Evolutionary conservation across 2,329 filamentous ascomycete species (phyloP), one percentile per base, ranked within the genome.

Genomic region (Ceratocystis diversiconidia): DNA sequence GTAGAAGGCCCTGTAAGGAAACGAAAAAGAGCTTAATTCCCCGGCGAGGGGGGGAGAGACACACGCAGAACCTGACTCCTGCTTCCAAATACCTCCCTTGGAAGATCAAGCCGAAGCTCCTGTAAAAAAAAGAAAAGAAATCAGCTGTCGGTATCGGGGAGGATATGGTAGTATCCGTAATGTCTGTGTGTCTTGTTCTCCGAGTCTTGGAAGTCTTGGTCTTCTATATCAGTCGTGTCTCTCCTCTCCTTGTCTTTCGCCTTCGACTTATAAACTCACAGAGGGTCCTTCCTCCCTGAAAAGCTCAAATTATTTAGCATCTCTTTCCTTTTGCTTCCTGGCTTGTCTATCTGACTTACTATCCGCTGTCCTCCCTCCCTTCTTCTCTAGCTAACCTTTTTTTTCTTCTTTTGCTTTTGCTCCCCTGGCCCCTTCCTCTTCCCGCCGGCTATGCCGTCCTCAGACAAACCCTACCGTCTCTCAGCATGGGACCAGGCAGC

Each of bases 401-500:
- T 36, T 25, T 30, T 30, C 30, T 30, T 30, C 30, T 7, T 62
- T 25, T 62, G 12, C 22, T 50, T 12, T 25, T 62, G 1, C 12
- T 62, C n/a, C 36, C 19, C 43, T 50, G 61, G 32, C 44, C 41
- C 36, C 44, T 48, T 62, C 17, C n/a, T 62, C 22, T 48, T 32
- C 61, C 22, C 61, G 28, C 41, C 17, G 22, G 25, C 61, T 44
- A 62, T 46, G 41, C 41, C 61, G 5, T 57, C 48, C 17, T 59
- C 60, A 43, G 32, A 66, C 25, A 66, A 43, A 25, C 63, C 63
- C 7, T 68, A 63, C 50, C 46, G 59, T 57, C 67, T 70, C 15
- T 69, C 68, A 7, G 55, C 64, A 10, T 70, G 69, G 69, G 69
- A 70, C 63, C 69, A 70, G 62, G 55, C 64, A 30, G 67, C 67